These are phyloP conservation scores for Penicillium ochrochloron DNA, from an alignment of 495 filamentous ascomycete genomes.

Conservation along the genomic window DNA sequence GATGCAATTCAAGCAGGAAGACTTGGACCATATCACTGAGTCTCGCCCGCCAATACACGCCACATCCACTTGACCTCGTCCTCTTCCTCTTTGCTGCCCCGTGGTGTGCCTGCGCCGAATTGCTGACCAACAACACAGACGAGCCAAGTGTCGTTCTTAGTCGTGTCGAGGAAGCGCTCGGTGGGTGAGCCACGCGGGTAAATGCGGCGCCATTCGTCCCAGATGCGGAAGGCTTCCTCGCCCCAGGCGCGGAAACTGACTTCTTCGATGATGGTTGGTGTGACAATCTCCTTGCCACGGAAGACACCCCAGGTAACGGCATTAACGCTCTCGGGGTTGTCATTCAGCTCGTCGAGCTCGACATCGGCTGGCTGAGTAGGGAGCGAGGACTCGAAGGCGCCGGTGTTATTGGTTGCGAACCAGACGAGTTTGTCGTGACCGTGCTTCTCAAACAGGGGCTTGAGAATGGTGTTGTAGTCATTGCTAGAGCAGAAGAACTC, in stretches of 20 bases:
- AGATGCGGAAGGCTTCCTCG: slow-evolving; percentile 95
- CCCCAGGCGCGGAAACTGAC: slow-evolving; percentile 94
- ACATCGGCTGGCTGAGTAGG: slow-evolving; percentile 37
- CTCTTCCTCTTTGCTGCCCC: slow-evolving; percentile 49
- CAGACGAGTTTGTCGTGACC: slow-evolving; percentile 71
- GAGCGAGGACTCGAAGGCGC: slow-evolving; percentile 71
- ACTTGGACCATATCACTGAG: slow-evolving; percentile 17
- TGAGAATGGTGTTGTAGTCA: slow-evolving; percentile 68
- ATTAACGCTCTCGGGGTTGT: slow-evolving; percentile 67
- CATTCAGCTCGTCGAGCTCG: slow-evolving; percentile 40
- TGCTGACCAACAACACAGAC: slow-evolving; percentile 91
- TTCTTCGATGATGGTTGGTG: slow-evolving; percentile 96
- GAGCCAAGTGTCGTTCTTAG: slow-evolving; percentile 76
- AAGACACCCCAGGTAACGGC: slow-evolving; percentile 98
- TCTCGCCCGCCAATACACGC: slow-evolving; percentile 42
- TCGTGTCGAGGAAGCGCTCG: slow-evolving; percentile 65
- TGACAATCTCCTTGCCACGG: slow-evolving; percentile 94
- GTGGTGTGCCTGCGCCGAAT: slow-evolving; percentile 57
- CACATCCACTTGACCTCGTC: slow-evolving; percentile 52
- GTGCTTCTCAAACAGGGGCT: slow-evolving; percentile 61
- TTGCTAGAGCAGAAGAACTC: slow-evolving; percentile 83
- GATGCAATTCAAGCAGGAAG: slow-evolving; percentile 14
- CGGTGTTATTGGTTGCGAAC: slow-evolving; percentile 77
- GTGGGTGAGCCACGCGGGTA: slow-evolving; percentile 71
- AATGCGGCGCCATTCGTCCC: slow-evolving; percentile 89